Evolutionary conservation across 2,329 filamentous ascomycete species (phyloP).

Genomic region (Domatiomyces catenatus): DNA sequence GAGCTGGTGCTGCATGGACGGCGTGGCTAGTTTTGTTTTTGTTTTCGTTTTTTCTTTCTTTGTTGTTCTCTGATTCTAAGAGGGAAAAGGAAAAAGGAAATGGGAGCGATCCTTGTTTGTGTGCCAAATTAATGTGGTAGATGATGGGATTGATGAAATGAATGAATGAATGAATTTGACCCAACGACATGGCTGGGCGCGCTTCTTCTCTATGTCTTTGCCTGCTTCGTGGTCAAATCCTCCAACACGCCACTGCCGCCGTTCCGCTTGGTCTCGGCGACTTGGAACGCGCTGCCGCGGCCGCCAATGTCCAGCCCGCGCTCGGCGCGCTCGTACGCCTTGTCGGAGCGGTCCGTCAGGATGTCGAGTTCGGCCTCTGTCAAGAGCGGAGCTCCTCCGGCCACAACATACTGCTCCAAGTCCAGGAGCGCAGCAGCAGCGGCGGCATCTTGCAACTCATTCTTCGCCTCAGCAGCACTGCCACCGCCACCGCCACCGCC

Average conservation of each 20-base stretch:
- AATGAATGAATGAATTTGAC: too few species aligned
- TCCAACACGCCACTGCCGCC: slow-evolving; percentile 18
- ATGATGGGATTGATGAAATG: too few species aligned
- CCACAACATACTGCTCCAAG: slow-evolving; percentile 40
- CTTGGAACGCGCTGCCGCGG: slow-evolving; percentile 43
- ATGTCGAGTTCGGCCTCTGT: slow-evolving; percentile 62
- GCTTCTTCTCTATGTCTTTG: not conserved
- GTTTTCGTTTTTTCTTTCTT: too few species aligned
- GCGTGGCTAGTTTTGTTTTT: slow-evolving; percentile 25
- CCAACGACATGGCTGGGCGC: too few species aligned
- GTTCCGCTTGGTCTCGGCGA: slow-evolving; percentile 62
- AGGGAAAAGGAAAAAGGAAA: too few species aligned
- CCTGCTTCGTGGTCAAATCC: slow-evolving; percentile 12
- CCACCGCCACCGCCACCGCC: slow-evolving; percentile 30
- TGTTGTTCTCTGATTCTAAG: too few species aligned
- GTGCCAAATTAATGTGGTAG: too few species aligned
- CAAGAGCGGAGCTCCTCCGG: slow-evolving; percentile 38
- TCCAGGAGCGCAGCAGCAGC: slow-evolving; percentile 10
- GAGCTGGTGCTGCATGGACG: slow-evolving; percentile 77
- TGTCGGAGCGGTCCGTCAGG: slow-evolving; percentile 58
- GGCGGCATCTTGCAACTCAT: slow-evolving; percentile 6
- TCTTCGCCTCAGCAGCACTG: slow-evolving; percentile 11
- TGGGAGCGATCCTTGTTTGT: too few species aligned
- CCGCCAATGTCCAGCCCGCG: slow-evolving; percentile 59
- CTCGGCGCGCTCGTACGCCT: slow-evolving; percentile 57